Percentiles rank a stretch among this genome's conserved stretches.
These are phyloP conservation scores for Fusarium sororula DNA, from an alignment of 2,329 filamentous ascomycete species.

Conservation along the genomic window DNA sequence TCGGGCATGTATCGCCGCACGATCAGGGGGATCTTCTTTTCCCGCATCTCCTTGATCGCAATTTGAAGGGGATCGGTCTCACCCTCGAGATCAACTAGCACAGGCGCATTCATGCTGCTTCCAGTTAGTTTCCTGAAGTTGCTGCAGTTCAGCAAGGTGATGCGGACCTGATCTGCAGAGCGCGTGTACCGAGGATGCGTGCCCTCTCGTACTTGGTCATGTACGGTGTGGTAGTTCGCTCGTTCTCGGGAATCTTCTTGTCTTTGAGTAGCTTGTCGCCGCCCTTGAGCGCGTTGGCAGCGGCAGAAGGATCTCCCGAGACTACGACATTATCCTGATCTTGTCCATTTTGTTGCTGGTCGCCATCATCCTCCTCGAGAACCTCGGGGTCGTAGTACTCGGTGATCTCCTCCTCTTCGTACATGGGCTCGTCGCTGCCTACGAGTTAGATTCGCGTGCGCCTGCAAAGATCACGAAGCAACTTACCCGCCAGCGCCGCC, in stretches of 20 bases:
- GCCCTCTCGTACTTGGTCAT: conserved; percentile 99
- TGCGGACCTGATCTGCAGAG: conserved; percentile 90
- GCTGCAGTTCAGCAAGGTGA: neutral
- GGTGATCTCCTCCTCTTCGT: conserved; percentile 74
- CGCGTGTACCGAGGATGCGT: conserved; percentile 90
- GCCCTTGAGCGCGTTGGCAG: conserved; percentile 62
- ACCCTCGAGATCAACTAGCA: conserved; percentile 94
- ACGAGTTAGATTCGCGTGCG: conserved; percentile 39
- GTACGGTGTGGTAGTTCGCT: conserved; percentile 93
- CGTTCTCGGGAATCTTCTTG: conserved; percentile 90
- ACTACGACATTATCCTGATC: conserved; percentile 69
- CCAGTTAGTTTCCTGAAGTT: conserved; percentile 12
- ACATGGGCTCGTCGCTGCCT: conserved; percentile 73
- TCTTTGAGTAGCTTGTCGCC: conserved; percentile 70
- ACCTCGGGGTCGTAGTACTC: conserved; percentile 67
- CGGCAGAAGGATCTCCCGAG: conserved; percentile 69
- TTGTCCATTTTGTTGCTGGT: conserved; percentile 61
- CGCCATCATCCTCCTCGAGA: conserved; percentile 61
- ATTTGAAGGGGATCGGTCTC: conserved; percentile 98
- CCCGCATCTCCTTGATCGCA: conserved; percentile 93
- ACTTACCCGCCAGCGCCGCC: conserved; percentile 67
- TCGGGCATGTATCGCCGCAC: conserved; percentile 96
- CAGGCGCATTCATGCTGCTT: conserved; percentile 92
- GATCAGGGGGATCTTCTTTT: conserved; percentile 98
- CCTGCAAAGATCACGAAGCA: neutral